Percentiles rank a stretch among this genome's conserved stretches.
These are phyloP conservation scores for Ricinus communis DNA, from an alignment of 345 rosid species.

Conservation along the genomic window DNA sequence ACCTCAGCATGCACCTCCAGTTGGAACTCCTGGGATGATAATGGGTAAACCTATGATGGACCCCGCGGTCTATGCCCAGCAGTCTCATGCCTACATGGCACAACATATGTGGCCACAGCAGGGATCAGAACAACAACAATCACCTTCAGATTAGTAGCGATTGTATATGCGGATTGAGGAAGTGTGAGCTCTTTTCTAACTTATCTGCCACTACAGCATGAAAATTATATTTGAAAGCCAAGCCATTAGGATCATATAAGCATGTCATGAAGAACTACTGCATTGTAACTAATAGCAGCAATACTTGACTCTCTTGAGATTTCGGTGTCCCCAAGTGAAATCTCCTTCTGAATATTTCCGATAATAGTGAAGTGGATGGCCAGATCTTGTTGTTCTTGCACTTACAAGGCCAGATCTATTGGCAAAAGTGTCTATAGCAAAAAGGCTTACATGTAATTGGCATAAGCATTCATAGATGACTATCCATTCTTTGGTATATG, in stretches of 20 bases:
- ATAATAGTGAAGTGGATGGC: not conserved
- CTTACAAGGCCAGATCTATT: too few relatives aligned
- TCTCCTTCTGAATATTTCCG: not conserved
- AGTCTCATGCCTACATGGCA: conserved; percentile 63
- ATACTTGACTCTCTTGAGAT: not conserved
- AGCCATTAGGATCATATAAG: not conserved
- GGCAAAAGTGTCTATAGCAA: too few relatives aligned
- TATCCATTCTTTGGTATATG: not conserved
- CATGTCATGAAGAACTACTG: conserved; percentile 3
- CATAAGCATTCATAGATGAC: too few relatives aligned
- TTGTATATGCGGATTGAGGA: conserved; percentile 18
- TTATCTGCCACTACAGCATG: conserved; percentile 1
- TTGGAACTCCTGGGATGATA: conserved; percentile 76
- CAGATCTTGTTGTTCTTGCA: not conserved
- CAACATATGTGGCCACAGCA: conserved; percentile 78
- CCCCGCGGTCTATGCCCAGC: conserved; percentile 60
- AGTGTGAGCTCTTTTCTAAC: conserved; percentile 18
- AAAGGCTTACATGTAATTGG: too few relatives aligned
- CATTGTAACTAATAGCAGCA: not conserved
- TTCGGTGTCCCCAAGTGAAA: not conserved
- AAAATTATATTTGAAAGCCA: not conserved
- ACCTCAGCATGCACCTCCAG: conserved; percentile 55
- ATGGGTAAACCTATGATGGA: conserved; percentile 79
- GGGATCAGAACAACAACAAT: conserved; percentile 70
- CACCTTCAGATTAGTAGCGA: conserved; percentile 54